phyloP scores from a whole-genome alignment of 2,329 filamentous ascomycete species.

The Epichloe glyceriae region DNA sequence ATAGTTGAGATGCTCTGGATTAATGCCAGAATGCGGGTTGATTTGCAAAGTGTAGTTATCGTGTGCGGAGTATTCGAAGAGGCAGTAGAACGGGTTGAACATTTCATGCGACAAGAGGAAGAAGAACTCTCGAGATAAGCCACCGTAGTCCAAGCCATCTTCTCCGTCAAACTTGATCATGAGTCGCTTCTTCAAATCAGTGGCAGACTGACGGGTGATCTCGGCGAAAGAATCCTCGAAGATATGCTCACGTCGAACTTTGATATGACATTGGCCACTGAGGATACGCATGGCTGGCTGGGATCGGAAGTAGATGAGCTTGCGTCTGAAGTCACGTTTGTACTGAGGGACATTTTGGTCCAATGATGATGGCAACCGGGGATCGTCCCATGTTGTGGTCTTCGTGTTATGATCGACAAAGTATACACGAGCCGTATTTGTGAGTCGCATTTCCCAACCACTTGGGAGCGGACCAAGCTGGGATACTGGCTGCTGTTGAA shows the following conservation, averaged over 20 bases:
- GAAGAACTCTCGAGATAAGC: conserved; percentile 97
- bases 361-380: conserved; percentile 82
- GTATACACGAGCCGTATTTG: conserved; percentile 94
- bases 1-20: conserved; percentile 97
- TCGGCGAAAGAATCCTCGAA: conserved; percentile 99
- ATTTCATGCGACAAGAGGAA: conserved; percentile 98
- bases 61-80: conserved; percentile 98
- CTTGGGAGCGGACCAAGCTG: conserved; percentile 90
- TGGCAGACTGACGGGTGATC: conserved; percentile 91
- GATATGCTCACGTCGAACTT: conserved; percentile 90
- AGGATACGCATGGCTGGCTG: conserved; percentile 92
- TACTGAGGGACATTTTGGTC: conserved; percentile 99
- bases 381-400: conserved; percentile 98
- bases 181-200: conserved; percentile 90
- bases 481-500: conserved; percentile 94
- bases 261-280: conserved; percentile 95
- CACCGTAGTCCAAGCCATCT: conserved; percentile 94
- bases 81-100: conserved; percentile 99
- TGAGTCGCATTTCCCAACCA: conserved; percentile 98
- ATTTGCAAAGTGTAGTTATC: conserved; percentile 99
- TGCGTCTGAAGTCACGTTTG: conserved; percentile 95
- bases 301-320: conserved; percentile 98
- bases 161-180: conserved; percentile 99
- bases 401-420: conserved; percentile 99
- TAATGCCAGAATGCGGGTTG: conserved; percentile 98